Evolutionary conservation across 1,284 basidiomycete genomes (phyloP).

Genomic region (Cutaneotrichosporon cavernicola): DNA sequence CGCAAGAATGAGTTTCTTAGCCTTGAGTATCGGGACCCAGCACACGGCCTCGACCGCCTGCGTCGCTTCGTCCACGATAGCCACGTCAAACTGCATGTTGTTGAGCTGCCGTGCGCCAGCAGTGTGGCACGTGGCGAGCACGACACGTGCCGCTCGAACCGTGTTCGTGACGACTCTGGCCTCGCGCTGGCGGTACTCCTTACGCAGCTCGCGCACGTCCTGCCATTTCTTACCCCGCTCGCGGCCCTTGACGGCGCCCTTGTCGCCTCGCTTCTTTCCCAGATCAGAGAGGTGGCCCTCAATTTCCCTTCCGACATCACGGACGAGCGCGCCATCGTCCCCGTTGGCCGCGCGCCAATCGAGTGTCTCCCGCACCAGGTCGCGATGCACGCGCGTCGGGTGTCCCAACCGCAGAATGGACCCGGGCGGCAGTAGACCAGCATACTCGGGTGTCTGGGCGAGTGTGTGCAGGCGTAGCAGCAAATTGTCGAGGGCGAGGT

Average conservation of each 20-base stretch:
- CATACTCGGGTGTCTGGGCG: conserved; percentile 28
- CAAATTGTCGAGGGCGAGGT: conserved; percentile 68
- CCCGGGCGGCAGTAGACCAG: conserved; percentile 43
- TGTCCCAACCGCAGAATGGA: conserved; percentile 79
- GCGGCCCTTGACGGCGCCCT: conserved; percentile 59
- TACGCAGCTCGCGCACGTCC: conserved; percentile 81
- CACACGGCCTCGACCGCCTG: conserved; percentile 95
- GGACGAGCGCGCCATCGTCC: conserved; percentile 73
- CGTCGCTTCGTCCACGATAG: conserved; percentile 94
- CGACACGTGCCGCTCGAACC: conserved; percentile 74
- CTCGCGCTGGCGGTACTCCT: conserved; percentile 90
- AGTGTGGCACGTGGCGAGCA: conserved; percentile 89
- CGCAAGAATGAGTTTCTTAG: conserved; percentile 79
- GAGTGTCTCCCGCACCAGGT: conserved; percentile 73
- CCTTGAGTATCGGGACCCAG: conserved; percentile 90
- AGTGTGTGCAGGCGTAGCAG: conserved; percentile 66
- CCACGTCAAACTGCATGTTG: conserved; percentile 77
- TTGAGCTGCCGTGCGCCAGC: conserved; percentile 76
- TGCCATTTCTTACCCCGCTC: conserved; percentile 89
- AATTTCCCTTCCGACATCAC: conserved; percentile 81
- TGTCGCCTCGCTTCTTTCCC: conserved; percentile 72
- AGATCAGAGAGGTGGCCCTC: conserved; percentile 66
- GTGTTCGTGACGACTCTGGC: conserved; percentile 76
- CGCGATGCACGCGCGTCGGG: conserved; percentile 85
- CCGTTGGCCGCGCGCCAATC: conserved; percentile 79